phyloP scores from a whole-genome alignment of 2,329 filamentous ascomycete genomes.

The Hypocrella siamensis region DNA sequence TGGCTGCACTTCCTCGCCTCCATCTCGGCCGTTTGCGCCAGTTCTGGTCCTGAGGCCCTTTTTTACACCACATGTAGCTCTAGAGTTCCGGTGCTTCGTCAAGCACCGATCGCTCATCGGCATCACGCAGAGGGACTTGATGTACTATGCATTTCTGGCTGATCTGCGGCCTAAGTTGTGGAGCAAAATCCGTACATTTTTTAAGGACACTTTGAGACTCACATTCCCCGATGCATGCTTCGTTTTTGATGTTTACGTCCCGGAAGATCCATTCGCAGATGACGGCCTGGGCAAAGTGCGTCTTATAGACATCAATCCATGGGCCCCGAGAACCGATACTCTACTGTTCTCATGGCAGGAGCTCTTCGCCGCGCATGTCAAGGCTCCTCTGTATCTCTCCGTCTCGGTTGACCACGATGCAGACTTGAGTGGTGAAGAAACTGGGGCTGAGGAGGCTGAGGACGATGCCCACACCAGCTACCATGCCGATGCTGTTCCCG shows the following conservation, averaged over 20 bases:
- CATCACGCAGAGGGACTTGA: slow-evolving; percentile 78
- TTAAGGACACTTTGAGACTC: slow-evolving; percentile 54
- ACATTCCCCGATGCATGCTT: slow-evolving; percentile 77
- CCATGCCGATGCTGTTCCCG: slow-evolving; percentile 48
- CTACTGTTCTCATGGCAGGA: slow-evolving; percentile 84
- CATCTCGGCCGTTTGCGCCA: slow-evolving; percentile 43
- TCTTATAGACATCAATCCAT: slow-evolving; percentile 89
- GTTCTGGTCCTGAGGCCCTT: slow-evolving; percentile 77
- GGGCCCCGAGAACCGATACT: slow-evolving; percentile 79
- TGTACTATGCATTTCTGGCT: slow-evolving; percentile 71
- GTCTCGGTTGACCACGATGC: slow-evolving; percentile 14
- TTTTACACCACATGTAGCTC: slow-evolving; percentile 73
- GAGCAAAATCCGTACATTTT: slow-evolving; percentile 59
- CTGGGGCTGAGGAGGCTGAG: slow-evolving; percentile 21
- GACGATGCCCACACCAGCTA: slow-evolving; percentile 28
- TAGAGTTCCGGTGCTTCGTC: slow-evolving; percentile 95
- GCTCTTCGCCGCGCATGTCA: slow-evolving; percentile 56
- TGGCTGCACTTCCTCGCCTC: slow-evolving; percentile 32
- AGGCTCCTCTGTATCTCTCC: slow-evolving; percentile 37
- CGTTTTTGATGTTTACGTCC: slow-evolving; percentile 84
- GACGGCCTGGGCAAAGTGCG: slow-evolving; percentile 58
- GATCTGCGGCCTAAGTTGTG: slow-evolving; percentile 49
- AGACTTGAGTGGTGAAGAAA: slow-evolving; percentile 17
- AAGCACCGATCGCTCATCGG: slow-evolving; percentile 66
- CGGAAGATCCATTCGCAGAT: slow-evolving; percentile 39